Percentiles rank a stretch among this genome's conserved stretches.
Conservation (phyloP, 2,329 filamentous ascomycete species). For the Helotiales sp. region DNA sequence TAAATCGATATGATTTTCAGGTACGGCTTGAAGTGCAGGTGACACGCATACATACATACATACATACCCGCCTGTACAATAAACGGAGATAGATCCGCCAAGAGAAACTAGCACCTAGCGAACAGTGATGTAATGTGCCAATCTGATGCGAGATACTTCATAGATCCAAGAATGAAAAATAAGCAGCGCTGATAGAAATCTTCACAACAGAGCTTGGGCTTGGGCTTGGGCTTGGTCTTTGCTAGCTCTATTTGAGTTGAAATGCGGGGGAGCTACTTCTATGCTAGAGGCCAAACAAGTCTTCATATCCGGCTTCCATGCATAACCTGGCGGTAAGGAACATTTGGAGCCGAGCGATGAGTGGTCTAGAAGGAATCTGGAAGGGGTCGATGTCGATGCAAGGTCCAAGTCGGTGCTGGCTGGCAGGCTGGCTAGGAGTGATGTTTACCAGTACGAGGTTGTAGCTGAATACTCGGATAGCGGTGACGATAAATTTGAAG, state of each 20-base stretch:
- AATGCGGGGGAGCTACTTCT: background rate
- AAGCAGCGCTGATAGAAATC: background rate
- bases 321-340: constrained; percentile 7
- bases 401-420: background rate
- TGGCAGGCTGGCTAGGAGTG: background rate
- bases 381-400: background rate
- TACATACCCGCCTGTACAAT: constrained; percentile 1
- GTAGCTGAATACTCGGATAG: background rate
- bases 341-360: background rate
- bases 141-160: too few relatives aligned
- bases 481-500: constrained; percentile 1
- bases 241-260: background rate
- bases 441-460: background rate
- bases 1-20: constrained; percentile 27
- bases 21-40: constrained; percentile 17
- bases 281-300: background rate
- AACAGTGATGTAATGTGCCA: constrained; percentile 15
- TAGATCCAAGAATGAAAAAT: background rate
- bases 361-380: background rate
- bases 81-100: constrained; percentile 11
- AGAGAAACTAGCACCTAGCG: constrained; percentile 12
- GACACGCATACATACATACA: too few relatives aligned
- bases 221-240: background rate
- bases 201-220: background rate
- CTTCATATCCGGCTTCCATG: background rate